phyloP scores from a whole-genome alignment of 768 basidiomycete genomes.

The Boletus tomentosulus region DNA sequence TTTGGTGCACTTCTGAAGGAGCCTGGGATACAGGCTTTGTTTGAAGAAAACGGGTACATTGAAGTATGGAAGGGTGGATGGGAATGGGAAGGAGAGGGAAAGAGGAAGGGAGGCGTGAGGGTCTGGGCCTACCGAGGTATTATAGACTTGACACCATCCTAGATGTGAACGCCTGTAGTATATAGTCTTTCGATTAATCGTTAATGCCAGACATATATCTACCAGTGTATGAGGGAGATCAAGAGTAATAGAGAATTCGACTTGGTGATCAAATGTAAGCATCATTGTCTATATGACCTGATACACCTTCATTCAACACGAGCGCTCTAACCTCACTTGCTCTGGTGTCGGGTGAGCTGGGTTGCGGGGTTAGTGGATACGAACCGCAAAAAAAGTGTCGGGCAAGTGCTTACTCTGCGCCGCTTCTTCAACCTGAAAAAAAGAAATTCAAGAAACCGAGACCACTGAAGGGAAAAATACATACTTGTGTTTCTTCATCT shows the following conservation, averaged over 20 bases:
- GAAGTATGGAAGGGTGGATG: slow-evolving; percentile 64
- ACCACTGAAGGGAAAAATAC: slow-evolving; percentile 27
- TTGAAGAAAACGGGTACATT: slow-evolving; percentile 55
- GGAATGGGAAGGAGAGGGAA: slow-evolving; percentile 66
- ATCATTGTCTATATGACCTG: slow-evolving; percentile 7
- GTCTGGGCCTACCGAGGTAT: slow-evolving; percentile 49
- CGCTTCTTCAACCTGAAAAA: slow-evolving; percentile 77
- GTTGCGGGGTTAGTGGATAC: slow-evolving; percentile 15
- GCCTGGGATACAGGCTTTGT: slow-evolving; percentile 42
- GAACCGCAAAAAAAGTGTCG: neutral
- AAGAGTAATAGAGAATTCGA: neutral
- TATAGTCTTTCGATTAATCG: neutral
- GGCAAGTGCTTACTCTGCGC: slow-evolving; percentile 60
- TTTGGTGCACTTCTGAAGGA: slow-evolving; percentile 74
- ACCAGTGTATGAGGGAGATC: neutral
- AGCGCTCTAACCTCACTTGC: slow-evolving; percentile 19
- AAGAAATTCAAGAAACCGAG: slow-evolving; percentile 7
- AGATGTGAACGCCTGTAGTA: neutral
- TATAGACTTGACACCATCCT: neutral
- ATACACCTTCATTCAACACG: neutral
- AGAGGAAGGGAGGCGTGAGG: slow-evolving; percentile 62
- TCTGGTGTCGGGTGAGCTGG: slow-evolving; percentile 45
- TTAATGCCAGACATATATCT: neutral
- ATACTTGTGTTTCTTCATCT: slow-evolving; percentile 98
- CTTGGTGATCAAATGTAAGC: neutral